Conservation (phyloP, 371 early-diverging fungal species). For the Mucor saturninus region DNA sequence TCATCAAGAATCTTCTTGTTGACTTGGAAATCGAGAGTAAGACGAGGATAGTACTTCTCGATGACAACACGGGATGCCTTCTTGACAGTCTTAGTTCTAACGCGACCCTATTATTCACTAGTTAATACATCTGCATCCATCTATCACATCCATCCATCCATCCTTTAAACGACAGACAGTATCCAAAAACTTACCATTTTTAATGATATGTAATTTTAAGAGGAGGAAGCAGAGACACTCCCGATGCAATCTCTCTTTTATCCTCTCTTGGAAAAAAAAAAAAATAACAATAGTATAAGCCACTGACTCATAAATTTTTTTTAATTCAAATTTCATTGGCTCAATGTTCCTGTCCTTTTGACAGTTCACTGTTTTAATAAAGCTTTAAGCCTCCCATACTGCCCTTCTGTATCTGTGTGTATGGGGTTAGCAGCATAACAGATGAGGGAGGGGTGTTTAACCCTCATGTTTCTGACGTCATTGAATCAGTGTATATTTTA, state of each 20-base stretch:
- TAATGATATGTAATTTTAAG: slow-evolving; percentile 21
- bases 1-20: slow-evolving; percentile 99
- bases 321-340: background rate
- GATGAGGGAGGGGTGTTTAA: no score
- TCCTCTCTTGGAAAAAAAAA: no score
- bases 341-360: background rate
- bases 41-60: slow-evolving; percentile 99
- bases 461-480: no score
- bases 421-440: no score
- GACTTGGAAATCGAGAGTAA: slow-evolving; percentile 99
- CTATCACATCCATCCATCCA: slow-evolving; percentile 19
- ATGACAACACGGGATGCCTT: slow-evolving; percentile 99
- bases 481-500: no score
- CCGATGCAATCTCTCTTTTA: no score
- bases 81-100: slow-evolving; percentile 99
- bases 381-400: no score
- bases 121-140: slow-evolving; percentile 11
- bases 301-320: no score
- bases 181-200: slow-evolving; percentile 22
- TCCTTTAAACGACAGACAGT: slow-evolving; percentile 3
- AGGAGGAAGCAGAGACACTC: background rate
- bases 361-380: no score
- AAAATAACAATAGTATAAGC: no score
- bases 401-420: no score
- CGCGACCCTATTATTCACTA: slow-evolving; percentile 27